Evolutionary conservation across 495 filamentous ascomycete genomes (phyloP).

Genomic region (Jackrogersella multiformis): DNA sequence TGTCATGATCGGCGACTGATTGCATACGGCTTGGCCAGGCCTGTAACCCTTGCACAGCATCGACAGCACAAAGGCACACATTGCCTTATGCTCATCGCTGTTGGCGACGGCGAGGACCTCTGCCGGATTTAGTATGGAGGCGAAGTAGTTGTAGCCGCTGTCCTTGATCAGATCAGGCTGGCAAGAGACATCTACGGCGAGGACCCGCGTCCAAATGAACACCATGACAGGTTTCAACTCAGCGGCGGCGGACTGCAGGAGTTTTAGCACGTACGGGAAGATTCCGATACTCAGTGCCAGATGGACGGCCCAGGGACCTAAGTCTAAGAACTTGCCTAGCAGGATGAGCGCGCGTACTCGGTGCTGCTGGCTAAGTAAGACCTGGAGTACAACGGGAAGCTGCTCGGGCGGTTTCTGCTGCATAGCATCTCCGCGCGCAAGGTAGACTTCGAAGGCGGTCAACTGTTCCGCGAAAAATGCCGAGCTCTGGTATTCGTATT

Average conservation of each 20-base stretch:
- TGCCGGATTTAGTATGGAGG: constrained; percentile 83
- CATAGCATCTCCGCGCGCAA: constrained; percentile 82
- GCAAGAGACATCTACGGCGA: constrained; percentile 93
- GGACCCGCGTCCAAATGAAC: constrained; percentile 97
- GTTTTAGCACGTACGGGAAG: constrained; percentile 96
- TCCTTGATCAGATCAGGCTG: constrained; percentile 95
- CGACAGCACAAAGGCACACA: constrained; percentile 97
- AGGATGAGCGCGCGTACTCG: constrained; percentile 91
- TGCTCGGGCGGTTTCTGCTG: constrained; percentile 90
- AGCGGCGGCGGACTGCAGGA: constrained; percentile 91
- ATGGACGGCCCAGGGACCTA: constrained; percentile 98
- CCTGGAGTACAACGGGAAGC: constrained; percentile 94
- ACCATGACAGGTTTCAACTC: constrained; percentile 99
- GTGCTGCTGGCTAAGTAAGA: constrained; percentile 94
- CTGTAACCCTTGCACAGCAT: constrained; percentile 95
- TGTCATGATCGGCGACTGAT: constrained; percentile 83
- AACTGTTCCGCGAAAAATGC: constrained; percentile 97
- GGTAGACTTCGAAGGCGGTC: constrained; percentile 96
- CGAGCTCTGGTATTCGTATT: constrained; percentile 93
- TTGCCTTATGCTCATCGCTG: constrained; percentile 91
- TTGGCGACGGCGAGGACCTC: constrained; percentile 85
- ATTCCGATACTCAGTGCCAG: constrained; percentile 96
- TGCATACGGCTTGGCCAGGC: constrained; percentile 89
- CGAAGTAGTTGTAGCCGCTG: constrained; percentile 96
- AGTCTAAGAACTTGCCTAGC: constrained; percentile 90